Base-by-base conservation (phyloP, 495 filamentous ascomycete genomes). In the Neurospora pannonica region DNA sequence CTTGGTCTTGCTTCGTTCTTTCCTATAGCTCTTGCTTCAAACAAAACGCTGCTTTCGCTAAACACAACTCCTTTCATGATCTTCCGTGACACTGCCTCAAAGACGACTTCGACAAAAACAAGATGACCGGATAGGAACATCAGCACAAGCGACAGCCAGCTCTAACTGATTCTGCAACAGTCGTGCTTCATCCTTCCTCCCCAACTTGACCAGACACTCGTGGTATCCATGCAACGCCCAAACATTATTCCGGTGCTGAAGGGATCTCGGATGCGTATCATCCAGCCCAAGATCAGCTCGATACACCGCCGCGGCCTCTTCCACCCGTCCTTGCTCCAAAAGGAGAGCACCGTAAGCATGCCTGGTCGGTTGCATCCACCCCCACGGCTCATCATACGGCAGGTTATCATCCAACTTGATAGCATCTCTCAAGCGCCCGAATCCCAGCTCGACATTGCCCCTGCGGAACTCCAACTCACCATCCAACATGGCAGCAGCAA, bases 321-420 rank as follows among this genome's bases (percentile, higher is more conserved):
- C 81, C 9, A 89, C 83, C 2, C 83, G 83, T 4, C 85, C 87
- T 73, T 92, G 90, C 72, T 93, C 91, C 0, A 90, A 78, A 24
- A 90, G 79, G 1, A 93, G 82, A 5, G 90, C 90, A 0, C 88
- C 90, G 54, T 89, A 88, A 4, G 90, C 90, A 80, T 93, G 91
- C 5, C 90, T 82, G 1, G 89, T 86, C 0, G 91, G 89, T 75
- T 90, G 87, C 89, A 92, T 91, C 89, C 89, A 91, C 3, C 88
- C 88, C 90, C 90, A 92, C 0, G 91, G 91, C 79, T 93, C 91
- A 73, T 90, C 87, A 72, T 90, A 93, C 0, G 86, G 87, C 9
- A 93, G 82, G 1, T 78, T 74, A 72, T 90, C 88, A 72, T 91
- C 89, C 17, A 86, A 82, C 5, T 80, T 74, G 28, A 91, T 88